Evolutionary conservation across 257 asterid species (phyloP), one percentile per base, ranked within the genome.

Genomic region (Scutellaria barbata): DNA sequence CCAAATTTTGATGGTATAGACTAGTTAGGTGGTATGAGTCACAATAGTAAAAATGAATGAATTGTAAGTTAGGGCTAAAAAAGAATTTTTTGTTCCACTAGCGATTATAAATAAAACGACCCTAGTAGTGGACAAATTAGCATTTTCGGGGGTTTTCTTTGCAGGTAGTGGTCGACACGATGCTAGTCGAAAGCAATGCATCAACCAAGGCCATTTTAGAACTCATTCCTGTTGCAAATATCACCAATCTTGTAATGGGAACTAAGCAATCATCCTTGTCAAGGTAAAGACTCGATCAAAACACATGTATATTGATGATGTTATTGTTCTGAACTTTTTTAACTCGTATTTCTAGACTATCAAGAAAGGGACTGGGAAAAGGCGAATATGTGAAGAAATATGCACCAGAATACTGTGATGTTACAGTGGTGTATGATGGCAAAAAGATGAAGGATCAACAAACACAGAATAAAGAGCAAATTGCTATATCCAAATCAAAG

Each of bases 171-270:
- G 97, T 83, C 71, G 97, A 89, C 63, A 89, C 96, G 17, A 87
- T 87, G 89, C 85, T 91, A 59, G 82, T 89, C 72, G 97, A 91
- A 85, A 91, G 96, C 87, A 87, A 71, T 67, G 82, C 89, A 73
- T 67, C 89, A 43, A 76, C 83, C 35, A 89, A 91, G 79, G 87
- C 97, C 54, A 86, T 91, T 45, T 12, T 89, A 40, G 95, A 89
- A 63, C 88, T 89, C 67, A 86, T 89, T 72, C 79, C 74, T 25
- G 80, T 91, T 40, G 91, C 76, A 71, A 83, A 84, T 59, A 83
- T 87, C 74, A 82, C 88, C 40, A 68, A 53, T 40, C 93, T 92
- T 68, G 82, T 91, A 51, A 85, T 91, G 62, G 95, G 96, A 68
- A 78, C 84, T 6, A 83, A 79, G 46, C 82, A 74, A 73, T 76